phyloP scores from a whole-genome alignment of 495 filamentous ascomycete species.

The Lichenothelia convexa region DNA sequence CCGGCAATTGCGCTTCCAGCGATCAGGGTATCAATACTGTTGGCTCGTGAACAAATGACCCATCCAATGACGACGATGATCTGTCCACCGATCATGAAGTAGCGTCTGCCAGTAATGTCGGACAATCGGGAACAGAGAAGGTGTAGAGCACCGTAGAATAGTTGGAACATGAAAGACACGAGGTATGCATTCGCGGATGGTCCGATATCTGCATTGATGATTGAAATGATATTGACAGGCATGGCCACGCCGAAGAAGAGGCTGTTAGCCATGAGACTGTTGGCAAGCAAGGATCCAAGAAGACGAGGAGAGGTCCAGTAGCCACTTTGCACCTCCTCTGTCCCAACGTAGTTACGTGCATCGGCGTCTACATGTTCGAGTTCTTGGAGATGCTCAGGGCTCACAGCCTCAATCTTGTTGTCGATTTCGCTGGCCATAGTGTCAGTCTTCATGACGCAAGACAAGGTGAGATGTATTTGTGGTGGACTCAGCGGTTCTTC shows the following conservation, averaged over 20 bases:
- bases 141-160: not conserved
- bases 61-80: constrained; percentile 1
- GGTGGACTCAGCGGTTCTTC: too few species aligned
- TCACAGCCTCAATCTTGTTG: too few species aligned
- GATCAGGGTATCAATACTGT: constrained; percentile 1
- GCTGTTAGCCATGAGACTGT: constrained; percentile 1
- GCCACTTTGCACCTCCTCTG: too few species aligned
- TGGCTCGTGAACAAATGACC: constrained; percentile 1
- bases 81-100: constrained; percentile 3
- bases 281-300: constrained; percentile 1
- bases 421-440: too few species aligned
- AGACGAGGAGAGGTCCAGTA: constrained; percentile 1
- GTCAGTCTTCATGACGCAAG: too few species aligned
- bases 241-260: constrained; percentile 1
- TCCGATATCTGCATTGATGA: constrained; percentile 4
- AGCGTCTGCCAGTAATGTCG: constrained; percentile 1
- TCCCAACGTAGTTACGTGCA: too few species aligned
- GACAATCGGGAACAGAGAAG: not conserved
- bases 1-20: not conserved
- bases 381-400: too few species aligned
- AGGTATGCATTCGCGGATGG: constrained; percentile 1
- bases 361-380: too few species aligned
- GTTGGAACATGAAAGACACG: not conserved
- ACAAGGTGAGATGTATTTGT: too few species aligned
- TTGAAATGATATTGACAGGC: constrained; percentile 1